Conservation (phyloP, 169 alveolate genomes). For the Plasmodium vinckei region DNA sequence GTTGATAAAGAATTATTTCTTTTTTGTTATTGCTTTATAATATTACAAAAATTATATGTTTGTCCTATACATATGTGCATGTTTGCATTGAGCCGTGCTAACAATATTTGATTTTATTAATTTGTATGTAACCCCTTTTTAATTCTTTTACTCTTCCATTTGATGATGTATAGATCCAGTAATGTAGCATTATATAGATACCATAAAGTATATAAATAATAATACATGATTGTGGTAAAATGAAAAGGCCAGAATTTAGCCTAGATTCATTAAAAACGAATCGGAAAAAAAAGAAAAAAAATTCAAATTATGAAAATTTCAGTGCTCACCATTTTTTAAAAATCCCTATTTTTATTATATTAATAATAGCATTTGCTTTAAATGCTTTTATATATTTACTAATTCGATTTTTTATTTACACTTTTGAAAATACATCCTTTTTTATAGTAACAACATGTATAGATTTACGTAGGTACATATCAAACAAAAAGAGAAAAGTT, state of each 20-base stretch:
- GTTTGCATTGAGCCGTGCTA: background rate
- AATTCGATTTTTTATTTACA: conserved; percentile 34
- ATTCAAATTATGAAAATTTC: conserved; percentile 30
- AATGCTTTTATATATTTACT: conserved; percentile 67
- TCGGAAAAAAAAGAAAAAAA: conserved; percentile 29
- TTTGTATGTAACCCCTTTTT: too few species aligned
- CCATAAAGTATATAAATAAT: too few species aligned
- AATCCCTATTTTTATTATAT: conserved; percentile 49
- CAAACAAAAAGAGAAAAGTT: background rate
- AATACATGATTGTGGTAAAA: background rate
- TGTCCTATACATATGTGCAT: background rate
- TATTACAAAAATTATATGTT: too few species aligned
- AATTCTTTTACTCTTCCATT: too few species aligned
- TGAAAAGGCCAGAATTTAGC: conserved; percentile 76
- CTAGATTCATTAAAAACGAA: conserved; percentile 63
- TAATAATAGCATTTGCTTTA: conserved; percentile 43
- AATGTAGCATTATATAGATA: too few species aligned
- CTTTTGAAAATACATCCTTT: conserved; percentile 51
- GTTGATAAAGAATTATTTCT: too few species aligned
- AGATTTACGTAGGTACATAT: conserved; percentile 17
- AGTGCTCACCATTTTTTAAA: conserved; percentile 67
- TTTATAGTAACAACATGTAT: conserved; percentile 39
- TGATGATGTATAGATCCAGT: too few species aligned
- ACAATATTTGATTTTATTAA: too few species aligned
- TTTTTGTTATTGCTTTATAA: too few species aligned